A percentile compares a stretch with the other conserved stretches of the same genome.
phyloP scores from a whole-genome alignment of 805 yeast genomes.

The Suhomyces sp. region DNA sequence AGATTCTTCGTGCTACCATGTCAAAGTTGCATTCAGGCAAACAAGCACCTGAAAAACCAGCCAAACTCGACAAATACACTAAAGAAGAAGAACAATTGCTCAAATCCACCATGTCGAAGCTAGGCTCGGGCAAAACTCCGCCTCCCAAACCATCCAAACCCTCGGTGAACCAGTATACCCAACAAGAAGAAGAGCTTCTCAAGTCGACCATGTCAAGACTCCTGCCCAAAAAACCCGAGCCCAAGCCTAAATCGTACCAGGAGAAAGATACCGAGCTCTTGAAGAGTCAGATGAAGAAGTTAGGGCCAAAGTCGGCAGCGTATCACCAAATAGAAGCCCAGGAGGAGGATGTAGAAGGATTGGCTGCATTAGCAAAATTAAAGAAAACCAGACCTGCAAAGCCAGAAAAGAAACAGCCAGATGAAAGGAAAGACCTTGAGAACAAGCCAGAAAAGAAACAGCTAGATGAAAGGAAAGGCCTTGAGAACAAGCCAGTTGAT shows the following conservation, averaged over 20 bases:
- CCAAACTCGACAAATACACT: constrained; percentile 15
- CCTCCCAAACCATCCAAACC: constrained; percentile 12
- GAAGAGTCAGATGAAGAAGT: constrained; percentile 22
- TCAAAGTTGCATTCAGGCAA: constrained; percentile 4
- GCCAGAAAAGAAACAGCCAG: constrained; percentile 9
- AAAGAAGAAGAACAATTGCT: constrained; percentile 16
- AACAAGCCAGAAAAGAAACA: background rate
- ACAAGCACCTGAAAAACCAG: constrained; percentile 11
- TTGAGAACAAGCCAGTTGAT: background rate
- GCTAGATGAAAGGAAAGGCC: background rate
- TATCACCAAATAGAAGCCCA: constrained; percentile 5
- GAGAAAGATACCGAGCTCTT: constrained; percentile 21
- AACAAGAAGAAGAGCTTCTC: constrained; percentile 17
- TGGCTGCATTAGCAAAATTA: constrained; percentile 13
- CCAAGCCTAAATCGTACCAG: constrained; percentile 13
- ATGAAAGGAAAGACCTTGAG: no score
- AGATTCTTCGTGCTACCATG: background rate
- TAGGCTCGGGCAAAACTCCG: constrained; percentile 1
- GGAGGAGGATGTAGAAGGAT: constrained; percentile 14
- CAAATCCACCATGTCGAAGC: constrained; percentile 11
- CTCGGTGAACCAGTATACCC: constrained; percentile 11
- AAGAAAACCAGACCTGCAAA: constrained; percentile 8
- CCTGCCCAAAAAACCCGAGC: constrained; percentile 8
- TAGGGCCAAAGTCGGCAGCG: constrained; percentile 12
- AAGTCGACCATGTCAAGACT: constrained; percentile 13